A percentile compares a stretch with the other conserved stretches of the same genome.
Evolutionary conservation across 108 stramenopile species (phyloP).

Genomic region (Schizochytrium sp.): DNA sequence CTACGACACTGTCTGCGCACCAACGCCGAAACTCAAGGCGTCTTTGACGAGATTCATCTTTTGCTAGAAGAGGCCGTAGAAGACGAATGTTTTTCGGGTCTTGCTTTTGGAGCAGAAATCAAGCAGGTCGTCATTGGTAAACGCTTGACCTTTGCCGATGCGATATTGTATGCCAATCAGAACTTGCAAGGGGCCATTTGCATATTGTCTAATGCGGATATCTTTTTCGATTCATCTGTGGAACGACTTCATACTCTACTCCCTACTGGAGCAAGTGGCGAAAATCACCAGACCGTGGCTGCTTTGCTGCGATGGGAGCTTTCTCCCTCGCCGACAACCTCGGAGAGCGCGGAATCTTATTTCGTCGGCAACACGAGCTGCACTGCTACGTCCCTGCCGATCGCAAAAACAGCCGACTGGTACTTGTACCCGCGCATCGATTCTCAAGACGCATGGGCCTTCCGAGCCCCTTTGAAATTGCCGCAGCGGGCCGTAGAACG

Average conservation of each 20-base stretch:
- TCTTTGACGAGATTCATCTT: neutral
- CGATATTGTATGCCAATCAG: neutral
- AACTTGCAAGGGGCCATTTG: neutral
- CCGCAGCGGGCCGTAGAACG: neutral
- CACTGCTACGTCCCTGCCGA: neutral
- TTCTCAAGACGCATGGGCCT: constrained; percentile 34
- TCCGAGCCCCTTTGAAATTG: constrained; percentile 16
- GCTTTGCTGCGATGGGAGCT: constrained; percentile 20
- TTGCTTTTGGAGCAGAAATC: neutral
- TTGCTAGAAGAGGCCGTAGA: neutral
- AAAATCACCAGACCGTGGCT: neutral
- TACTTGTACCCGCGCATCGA: constrained; percentile 7
- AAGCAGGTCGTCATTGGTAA: neutral
- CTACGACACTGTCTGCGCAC: neutral
- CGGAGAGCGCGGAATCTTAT: neutral
- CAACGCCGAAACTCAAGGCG: neutral
- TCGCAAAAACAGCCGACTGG: neutral
- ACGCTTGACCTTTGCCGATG: constrained; percentile 7
- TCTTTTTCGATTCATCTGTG: constrained; percentile 6
- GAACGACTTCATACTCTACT: neutral
- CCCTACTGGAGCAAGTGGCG: neutral
- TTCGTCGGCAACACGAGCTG: neutral
- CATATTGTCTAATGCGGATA: constrained; percentile 25
- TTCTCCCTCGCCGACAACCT: neutral
- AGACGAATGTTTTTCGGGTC: neutral